Evolutionary conservation across 805 yeast species (phyloP).

Genomic region (Ascoidea tarda): DNA sequence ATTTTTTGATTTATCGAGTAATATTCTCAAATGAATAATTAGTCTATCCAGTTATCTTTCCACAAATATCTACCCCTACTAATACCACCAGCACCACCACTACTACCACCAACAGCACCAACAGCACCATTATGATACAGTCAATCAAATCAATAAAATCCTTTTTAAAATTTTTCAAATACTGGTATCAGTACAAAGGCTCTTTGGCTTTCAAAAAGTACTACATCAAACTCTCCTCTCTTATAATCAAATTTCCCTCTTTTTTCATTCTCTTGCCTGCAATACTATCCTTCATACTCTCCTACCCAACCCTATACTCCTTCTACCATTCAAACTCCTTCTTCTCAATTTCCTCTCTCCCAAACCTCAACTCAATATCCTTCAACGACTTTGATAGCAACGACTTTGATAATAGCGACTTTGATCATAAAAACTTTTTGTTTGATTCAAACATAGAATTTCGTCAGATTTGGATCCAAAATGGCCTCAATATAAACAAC

Average conservation of each 20-base stretch:
- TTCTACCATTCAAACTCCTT: slow-evolving; percentile 15
- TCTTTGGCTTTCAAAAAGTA: not conserved
- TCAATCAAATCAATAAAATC: no score
- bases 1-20: no score
- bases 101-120: no score
- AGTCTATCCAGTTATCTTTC: no score
- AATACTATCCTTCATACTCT: slow-evolving; percentile 27
- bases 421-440: not conserved
- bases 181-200: not conserved
- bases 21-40: no score
- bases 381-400: slow-evolving; percentile 10
- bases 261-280: slow-evolving; percentile 35
- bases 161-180: not conserved
- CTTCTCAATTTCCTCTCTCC: not conserved
- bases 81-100: no score
- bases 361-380: slow-evolving; percentile 6
- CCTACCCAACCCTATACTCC: slow-evolving; percentile 34
- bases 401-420: slow-evolving; percentile 6
- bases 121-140: no score
- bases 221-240: not conserved
- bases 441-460: slow-evolving; percentile 14
- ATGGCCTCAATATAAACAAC: slow-evolving; percentile 14
- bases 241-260: slow-evolving; percentile 24
- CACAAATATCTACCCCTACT: no score
- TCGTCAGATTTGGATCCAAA: slow-evolving; percentile 22